A percentile compares a stretch with the other conserved stretches of the same genome.
These are phyloP conservation scores for Hibiscus mutabilis DNA, from an alignment of 345 rosid genomes.

Conservation along the genomic window DNA sequence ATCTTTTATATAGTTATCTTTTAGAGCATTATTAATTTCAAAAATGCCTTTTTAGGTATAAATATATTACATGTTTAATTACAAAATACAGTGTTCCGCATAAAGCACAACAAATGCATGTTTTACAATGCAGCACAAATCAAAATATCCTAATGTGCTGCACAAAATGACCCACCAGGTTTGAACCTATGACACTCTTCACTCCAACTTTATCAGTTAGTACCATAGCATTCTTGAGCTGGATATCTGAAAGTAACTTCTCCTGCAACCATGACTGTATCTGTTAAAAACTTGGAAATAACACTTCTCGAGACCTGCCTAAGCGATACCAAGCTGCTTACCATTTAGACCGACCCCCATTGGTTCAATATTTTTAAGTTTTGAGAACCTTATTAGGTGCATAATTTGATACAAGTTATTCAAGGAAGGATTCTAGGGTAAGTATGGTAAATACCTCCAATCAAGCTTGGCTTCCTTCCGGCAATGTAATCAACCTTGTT, in stretches of 20 bases:
- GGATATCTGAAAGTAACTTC: background rate
- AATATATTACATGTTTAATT: constrained; percentile 18
- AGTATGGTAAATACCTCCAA: constrained; percentile 28
- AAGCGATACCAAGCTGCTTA: too few species aligned
- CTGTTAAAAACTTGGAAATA: background rate
- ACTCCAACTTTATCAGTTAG: constrained; percentile 8
- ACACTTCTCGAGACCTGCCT: background rate
- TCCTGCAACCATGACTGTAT: constrained; percentile 14
- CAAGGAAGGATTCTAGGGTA: background rate
- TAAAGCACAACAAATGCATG: constrained; percentile 6
- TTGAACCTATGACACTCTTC: constrained; percentile 7
- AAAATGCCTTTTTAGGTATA: constrained; percentile 2
- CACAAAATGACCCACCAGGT: constrained; percentile 1
- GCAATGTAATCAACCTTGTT: constrained; percentile 33
- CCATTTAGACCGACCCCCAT: too few species aligned
- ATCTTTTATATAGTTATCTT: too few species aligned
- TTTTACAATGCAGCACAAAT: constrained; percentile 6
- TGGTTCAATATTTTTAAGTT: too few species aligned
- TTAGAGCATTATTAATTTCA: too few species aligned
- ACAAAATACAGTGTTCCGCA: constrained; percentile 7
- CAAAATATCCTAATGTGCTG: background rate
- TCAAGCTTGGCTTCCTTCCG: background rate
- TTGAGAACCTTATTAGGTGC: background rate
- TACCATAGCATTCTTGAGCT: background rate
- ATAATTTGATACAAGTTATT: background rate